Evolutionary conservation across 1,284 basidiomycete species (phyloP), one percentile per base, ranked within the genome.

Genomic region (Boletus subluridellus): DNA sequence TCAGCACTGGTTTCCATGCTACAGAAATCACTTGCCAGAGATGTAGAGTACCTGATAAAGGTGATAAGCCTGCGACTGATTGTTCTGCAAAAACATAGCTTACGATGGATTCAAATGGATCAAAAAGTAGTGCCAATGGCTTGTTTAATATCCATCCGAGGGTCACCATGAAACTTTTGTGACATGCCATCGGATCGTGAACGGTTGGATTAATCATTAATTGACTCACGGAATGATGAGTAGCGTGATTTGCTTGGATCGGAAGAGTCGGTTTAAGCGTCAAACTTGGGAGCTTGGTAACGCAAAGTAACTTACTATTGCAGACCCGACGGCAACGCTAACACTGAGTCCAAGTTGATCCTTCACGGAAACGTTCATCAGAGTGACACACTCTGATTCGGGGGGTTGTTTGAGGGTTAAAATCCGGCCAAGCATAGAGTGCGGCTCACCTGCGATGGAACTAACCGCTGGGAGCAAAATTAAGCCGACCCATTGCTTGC

Each of bases 391-490:
- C 71, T 96, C 94, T 79, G 44, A 38, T 60, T 39, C n/a, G 53
- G 49, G 34, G 34, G 3, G 15, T 41, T 37, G 14, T 7, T 44
- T 24, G 26, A 53, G 15, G 3, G 14, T 42, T 21, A 14, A n/a
- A 38, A 41, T 24, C 38, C 38, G 12, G 47, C n/a, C 2, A 21
- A 24, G 32, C 30, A 45, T n/a, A 15, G 1, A 45, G 57, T 15
- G 52, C 30, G 34, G 51, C 56, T 55, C 60, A 84, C 87, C 88
- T 62, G 92, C 90, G 12, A 90, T 87, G 64, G 94, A 95, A 47
- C 91, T 90, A 50, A 94, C 91, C 42, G 90, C 89, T 6, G 95
- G 95, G 14, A 98, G 80, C 14, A 98, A 74, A 63, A 98, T 94
- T 35, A 96, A 74, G 37, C 90, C 92, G 39, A 95, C 82, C 69